phyloP scores from a whole-genome alignment of 495 filamentous ascomycete species.

The Platismatia glauca region DNA sequence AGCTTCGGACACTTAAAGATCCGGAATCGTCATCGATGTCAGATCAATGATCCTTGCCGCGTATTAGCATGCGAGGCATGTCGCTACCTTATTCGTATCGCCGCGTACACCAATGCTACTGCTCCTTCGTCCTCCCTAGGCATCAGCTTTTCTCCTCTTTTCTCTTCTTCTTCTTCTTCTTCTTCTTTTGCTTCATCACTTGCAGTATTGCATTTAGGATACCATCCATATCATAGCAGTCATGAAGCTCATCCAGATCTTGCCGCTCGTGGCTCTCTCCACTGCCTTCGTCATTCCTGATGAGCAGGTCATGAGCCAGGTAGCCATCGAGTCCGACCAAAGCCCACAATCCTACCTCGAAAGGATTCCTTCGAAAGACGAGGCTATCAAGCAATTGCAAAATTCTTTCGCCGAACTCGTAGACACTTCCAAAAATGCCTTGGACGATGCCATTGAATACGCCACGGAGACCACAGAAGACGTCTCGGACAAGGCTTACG shows the following conservation, averaged over 20 bases:
- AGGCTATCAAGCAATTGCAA: conserved; percentile 30
- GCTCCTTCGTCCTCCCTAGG: background rate
- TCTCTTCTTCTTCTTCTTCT: background rate
- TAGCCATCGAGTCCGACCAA: conserved; percentile 34
- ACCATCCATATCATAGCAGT: background rate
- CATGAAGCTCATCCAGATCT: conserved; percentile 43
- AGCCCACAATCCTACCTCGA: conserved; percentile 27
- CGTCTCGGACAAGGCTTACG: conserved; percentile 28
- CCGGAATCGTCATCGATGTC: conserved; percentile 1
- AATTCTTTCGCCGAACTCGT: conserved; percentile 30
- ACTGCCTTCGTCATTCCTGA: conserved; percentile 55
- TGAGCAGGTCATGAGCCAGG: conserved; percentile 27
- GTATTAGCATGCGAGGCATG: too few species aligned
- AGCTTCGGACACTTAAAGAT: background rate
- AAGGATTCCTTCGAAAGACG: conserved; percentile 31
- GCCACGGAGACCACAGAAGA: conserved; percentile 30
- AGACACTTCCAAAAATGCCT: conserved; percentile 33
- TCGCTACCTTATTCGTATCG: background rate
- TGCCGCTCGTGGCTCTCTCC: conserved; percentile 45
- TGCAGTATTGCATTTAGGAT: background rate
- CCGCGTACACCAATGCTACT: conserved; percentile 4
- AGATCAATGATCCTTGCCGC: background rate
- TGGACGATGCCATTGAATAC: conserved; percentile 39
- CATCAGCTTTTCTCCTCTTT: background rate
- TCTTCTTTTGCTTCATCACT: too few species aligned